Evolutionary conservation across 2,329 filamentous ascomycete species (phyloP).

Genomic region (Ilyonectria mors-panacis): DNA sequence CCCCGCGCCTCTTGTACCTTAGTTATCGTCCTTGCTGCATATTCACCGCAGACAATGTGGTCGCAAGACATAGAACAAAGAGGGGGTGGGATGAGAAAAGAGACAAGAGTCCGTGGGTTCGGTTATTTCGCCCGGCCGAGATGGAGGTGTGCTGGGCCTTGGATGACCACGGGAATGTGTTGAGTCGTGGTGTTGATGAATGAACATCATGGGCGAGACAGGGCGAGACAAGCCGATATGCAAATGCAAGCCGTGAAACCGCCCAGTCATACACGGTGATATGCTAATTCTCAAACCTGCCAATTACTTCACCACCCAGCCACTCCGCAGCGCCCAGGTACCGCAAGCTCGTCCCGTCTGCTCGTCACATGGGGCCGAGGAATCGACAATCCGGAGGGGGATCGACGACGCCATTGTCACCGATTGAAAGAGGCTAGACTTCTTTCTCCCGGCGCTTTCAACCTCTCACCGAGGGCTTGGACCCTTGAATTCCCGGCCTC

Average conservation of each 20-base stretch:
- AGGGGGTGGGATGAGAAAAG: slow-evolving; percentile 11
- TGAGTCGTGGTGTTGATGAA: too few relatives aligned
- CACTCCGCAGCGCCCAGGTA: too few relatives aligned
- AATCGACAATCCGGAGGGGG: neutral
- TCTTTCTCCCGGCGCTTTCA: neutral
- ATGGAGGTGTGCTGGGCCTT: too few relatives aligned
- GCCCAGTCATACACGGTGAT: too few relatives aligned
- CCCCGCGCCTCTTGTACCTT: neutral
- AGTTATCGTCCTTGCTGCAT: neutral
- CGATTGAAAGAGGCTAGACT: neutral
- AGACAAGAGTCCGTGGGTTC: slow-evolving; percentile 11
- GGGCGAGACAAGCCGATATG: too few relatives aligned
- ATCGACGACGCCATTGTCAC: neutral
- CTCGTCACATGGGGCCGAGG: slow-evolving; percentile 16
- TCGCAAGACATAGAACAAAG: neutral
- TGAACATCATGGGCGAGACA: too few relatives aligned
- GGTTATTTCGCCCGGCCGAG: neutral
- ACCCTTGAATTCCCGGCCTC: neutral
- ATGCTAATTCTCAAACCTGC: too few relatives aligned
- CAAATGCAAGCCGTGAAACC: too few relatives aligned
- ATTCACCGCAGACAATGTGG: neutral
- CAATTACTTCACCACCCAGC: too few relatives aligned
- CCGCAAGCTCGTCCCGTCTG: neutral
- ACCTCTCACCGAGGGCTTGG: neutral
- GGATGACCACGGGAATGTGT: neutral